Conservation (phyloP, 2,329 filamentous ascomycete genomes). For the Neobulgaria alba region DNA sequence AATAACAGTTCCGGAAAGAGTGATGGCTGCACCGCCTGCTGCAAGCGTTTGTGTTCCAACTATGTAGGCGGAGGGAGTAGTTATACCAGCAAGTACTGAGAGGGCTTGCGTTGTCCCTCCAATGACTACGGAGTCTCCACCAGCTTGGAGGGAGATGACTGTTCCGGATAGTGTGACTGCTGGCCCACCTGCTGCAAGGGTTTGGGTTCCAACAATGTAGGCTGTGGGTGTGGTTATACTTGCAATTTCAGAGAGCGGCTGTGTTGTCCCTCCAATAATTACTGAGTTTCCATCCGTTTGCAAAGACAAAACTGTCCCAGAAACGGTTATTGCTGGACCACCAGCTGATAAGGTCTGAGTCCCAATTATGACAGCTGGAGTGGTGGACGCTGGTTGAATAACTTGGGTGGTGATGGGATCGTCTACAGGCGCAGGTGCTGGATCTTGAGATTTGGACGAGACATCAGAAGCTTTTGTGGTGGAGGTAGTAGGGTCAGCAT, state of each 20-base stretch:
- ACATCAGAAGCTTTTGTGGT: background rate
- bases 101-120: background rate
- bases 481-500: background rate
- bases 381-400: background rate
- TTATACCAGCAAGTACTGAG: background rate
- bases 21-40: conserved; percentile 1
- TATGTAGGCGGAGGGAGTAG: background rate
- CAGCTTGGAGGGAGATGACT: background rate
- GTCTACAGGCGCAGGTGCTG: background rate
- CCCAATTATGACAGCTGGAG: background rate
- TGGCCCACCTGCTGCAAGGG: background rate
- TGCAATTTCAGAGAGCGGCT: background rate
- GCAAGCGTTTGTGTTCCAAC: conserved; percentile 3
- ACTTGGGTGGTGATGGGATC: background rate
- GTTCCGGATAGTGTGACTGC: background rate
- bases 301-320: background rate
- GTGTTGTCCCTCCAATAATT: background rate
- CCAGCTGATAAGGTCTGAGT: background rate
- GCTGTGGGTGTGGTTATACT: background rate
- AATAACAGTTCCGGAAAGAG: conserved; percentile 2
- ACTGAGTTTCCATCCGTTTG: background rate
- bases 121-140: background rate
- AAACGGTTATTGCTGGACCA: background rate
- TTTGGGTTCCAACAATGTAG: conserved; percentile 2
- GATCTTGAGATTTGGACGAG: background rate